A percentile compares a stretch with the other conserved stretches of the same genome.
These are phyloP conservation scores for Lomentospora prolificans DNA, from an alignment of 2,329 filamentous ascomycete genomes.

Conservation along the genomic window DNA sequence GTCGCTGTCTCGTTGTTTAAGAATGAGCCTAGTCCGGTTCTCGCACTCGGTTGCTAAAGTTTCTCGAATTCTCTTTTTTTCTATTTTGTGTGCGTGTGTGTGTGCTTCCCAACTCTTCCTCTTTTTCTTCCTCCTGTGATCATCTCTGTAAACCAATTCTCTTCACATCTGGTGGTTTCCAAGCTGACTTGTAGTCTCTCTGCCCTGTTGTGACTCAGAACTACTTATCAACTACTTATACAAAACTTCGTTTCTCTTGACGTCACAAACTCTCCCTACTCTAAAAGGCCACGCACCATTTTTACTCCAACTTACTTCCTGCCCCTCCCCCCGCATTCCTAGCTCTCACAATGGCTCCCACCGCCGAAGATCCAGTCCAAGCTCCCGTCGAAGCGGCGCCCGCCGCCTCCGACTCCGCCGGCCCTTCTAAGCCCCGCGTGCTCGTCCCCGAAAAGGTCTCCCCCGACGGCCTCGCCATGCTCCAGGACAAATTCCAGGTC, in stretches of 20 bases:
- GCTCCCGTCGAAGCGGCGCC: background rate
- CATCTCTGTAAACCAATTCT: background rate
- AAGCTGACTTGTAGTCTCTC: background rate
- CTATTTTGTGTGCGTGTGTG: background rate
- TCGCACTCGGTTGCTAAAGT: background rate
- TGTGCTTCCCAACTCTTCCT: background rate
- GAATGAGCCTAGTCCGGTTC: background rate
- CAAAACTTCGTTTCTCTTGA: no score
- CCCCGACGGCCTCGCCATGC: slow-evolving; percentile 62
- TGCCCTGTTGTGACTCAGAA: no score
- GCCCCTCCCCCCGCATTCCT: background rate
- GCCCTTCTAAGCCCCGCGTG: slow-evolving; percentile 31
- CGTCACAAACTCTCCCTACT: no score
- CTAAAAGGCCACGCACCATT: background rate
- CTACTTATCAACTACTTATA: no score
- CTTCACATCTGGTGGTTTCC: background rate
- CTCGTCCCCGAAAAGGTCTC: slow-evolving; percentile 75
- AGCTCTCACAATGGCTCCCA: background rate
- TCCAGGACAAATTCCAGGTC: slow-evolving; percentile 58
- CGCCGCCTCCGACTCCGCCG: background rate
- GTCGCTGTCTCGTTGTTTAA: background rate
- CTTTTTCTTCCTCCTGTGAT: background rate
- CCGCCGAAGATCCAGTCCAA: background rate
- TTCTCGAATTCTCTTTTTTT: background rate
- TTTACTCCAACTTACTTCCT: background rate